A percentile compares a stretch with the other conserved stretches of the same genome.
Evolutionary conservation across 768 basidiomycete genomes (phyloP).

Genomic region (Rhizopogon salebrosus): DNA sequence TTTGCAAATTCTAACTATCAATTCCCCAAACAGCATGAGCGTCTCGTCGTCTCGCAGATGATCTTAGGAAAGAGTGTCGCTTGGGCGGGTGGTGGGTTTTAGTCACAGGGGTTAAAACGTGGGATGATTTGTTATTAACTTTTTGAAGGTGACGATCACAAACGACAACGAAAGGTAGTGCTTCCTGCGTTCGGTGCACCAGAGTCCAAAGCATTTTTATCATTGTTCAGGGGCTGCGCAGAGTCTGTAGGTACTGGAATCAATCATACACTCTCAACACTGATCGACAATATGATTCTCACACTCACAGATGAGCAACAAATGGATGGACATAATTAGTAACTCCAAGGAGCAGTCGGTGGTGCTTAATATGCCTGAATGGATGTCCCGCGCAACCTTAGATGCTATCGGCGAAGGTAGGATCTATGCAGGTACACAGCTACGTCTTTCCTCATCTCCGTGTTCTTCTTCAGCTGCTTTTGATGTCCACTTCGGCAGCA

Average conservation of each 20-base stretch:
- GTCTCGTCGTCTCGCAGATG: constrained; percentile 12
- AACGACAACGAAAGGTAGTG: constrained; percentile 49
- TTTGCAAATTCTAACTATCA: constrained; percentile 39
- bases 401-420: constrained; percentile 49
- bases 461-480: constrained; percentile 43
- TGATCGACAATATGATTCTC: not conserved
- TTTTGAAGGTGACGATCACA: constrained; percentile 37
- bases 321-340: constrained; percentile 19
- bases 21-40: constrained; percentile 32
- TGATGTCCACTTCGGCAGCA: constrained; percentile 42
- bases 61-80: constrained; percentile 29
- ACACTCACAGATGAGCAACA: constrained; percentile 17
- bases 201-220: constrained; percentile 46
- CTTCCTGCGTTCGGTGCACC: constrained; percentile 50
- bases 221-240: constrained; percentile 38
- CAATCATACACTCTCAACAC: not conserved
- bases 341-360: constrained; percentile 5
- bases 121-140: not conserved
- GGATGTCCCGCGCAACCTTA: constrained; percentile 40
- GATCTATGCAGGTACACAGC: not conserved
- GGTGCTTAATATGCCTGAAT: constrained; percentile 18
- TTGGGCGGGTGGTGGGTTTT: constrained; percentile 35
- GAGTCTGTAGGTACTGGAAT: constrained; percentile 13
- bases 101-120: constrained; percentile 8
- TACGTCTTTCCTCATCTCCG: not conserved